Base-by-base conservation (phyloP, 1,284 basidiomycete genomes). In the Leccinum solheimii region DNA sequence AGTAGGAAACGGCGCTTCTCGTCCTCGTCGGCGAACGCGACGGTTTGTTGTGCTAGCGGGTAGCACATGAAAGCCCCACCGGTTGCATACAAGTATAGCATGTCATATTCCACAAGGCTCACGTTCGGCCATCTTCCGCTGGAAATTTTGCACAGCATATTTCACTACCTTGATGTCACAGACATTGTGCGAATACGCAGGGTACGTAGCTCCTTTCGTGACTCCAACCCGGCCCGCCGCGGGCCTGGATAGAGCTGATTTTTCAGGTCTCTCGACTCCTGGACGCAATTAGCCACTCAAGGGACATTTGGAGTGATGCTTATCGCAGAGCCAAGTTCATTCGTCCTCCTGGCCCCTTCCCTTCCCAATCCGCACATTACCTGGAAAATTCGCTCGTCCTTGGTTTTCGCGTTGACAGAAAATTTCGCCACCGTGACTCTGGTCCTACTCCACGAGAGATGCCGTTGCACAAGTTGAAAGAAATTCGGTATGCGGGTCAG, bases 331-430 rank as follows among this genome's bases (percentile, higher is more conserved):
- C 60, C 43, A 3, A 57, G 2, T 69, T 69, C 10, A 36, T 69
- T 60, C 52, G 40, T 30, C 67, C 67, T 26, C 67, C 69, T 0
- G 69, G 67, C 0, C 67, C 69, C 5, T 68, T 68, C n/a, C 57
- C 23, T 8, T 63, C 53, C 3, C 67, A 68, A 13, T 63, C 66
- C 5, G 51, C 51, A 11, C 19, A 21, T 53, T 60, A 69, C 19
- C 45, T 68, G 10, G 69, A 68, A 56, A 50, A 38, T 1, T 30
- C 34, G 0, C 59, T 69, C n/a, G 30, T 68, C 2, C 6, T 53
- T 2, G 59, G 67, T 16, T 64, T 55, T 48, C 63, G 60, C 4
- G 43, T 61, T 0, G 43, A 57, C 3, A 58, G 38, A 14, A 63
- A 63, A 14, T 36, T 36, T 36, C 36, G 36, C 36, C 36, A 36